Conservation (phyloP, 2,329 filamentous ascomycete species). For the Alternaria longipes region DNA sequence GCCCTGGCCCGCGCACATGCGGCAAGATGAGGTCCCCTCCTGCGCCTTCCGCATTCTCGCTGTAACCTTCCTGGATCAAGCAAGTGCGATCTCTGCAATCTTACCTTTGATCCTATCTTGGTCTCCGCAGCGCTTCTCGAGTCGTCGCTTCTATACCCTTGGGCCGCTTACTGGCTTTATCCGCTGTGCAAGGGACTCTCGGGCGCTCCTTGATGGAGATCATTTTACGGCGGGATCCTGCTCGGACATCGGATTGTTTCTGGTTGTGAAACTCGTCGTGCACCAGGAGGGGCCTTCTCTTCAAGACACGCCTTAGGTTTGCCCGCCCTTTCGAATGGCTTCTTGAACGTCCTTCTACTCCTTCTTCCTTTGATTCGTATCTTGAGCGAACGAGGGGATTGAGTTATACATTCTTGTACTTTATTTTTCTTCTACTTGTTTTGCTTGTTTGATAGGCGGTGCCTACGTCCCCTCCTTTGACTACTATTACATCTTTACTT, state of each 20-base stretch:
- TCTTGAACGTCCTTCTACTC: constrained; percentile 15
- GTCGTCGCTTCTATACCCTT: constrained; percentile 5
- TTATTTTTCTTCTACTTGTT: constrained; percentile 7
- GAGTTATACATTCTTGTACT: constrained; percentile 10
- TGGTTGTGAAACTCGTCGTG: constrained; percentile 40
- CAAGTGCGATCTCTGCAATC: constrained; percentile 16
- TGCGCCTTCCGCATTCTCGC: constrained; percentile 8
- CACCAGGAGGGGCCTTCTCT: constrained; percentile 18
- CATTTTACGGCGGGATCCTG: constrained; percentile 15
- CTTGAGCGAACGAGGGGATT: background rate
- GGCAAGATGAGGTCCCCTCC: constrained; percentile 12
- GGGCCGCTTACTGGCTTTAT: constrained; percentile 6
- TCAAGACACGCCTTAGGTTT: constrained; percentile 17
- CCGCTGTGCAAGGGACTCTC: background rate
- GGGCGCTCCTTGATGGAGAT: constrained; percentile 40
- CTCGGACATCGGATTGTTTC: constrained; percentile 24
- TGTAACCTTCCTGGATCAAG: constrained; percentile 15
- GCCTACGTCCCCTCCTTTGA: constrained; percentile 32
- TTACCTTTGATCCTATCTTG: constrained; percentile 13
- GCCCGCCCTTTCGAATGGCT: constrained; percentile 29
- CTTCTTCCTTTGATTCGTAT: background rate
- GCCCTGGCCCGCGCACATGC: constrained; percentile 9
- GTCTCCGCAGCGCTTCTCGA: constrained; percentile 6
- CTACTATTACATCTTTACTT: constrained; percentile 6
- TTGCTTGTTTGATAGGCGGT: constrained; percentile 20